These are phyloP conservation scores for Plectosphaerella cucumerina DNA, from an alignment of 2,329 filamentous ascomycete genomes.

Conservation along the genomic window DNA sequence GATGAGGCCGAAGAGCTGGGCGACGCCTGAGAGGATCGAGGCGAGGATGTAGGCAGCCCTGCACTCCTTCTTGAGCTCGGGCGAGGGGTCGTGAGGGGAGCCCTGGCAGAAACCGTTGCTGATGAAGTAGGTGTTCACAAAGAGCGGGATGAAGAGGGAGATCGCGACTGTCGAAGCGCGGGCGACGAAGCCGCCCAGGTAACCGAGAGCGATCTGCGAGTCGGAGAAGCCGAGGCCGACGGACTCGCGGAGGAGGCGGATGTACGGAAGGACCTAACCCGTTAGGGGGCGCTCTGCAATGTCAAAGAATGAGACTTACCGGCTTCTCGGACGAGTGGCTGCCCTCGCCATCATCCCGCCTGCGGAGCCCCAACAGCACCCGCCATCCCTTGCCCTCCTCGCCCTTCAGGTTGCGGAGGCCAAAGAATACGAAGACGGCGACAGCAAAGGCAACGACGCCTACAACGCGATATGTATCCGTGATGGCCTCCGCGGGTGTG, in stretches of 20 bases:
- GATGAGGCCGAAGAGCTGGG: conserved; percentile 80
- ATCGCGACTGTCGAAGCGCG: conserved; percentile 93
- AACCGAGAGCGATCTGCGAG: conserved; percentile 77
- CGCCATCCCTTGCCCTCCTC: conserved; percentile 75
- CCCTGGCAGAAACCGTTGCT: conserved; percentile 72
- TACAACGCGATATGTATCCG: conserved; percentile 85
- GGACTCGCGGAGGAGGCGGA: conserved; percentile 57
- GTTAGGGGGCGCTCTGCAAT: background rate
- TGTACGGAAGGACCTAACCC: conserved; percentile 46
- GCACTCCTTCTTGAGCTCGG: conserved; percentile 81
- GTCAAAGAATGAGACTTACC: conserved; percentile 18
- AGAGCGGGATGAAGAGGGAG: conserved; percentile 89
- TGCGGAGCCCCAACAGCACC: conserved; percentile 43
- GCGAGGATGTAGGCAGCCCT: conserved; percentile 83
- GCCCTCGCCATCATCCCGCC: conserved; percentile 15
- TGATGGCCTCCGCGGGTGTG: conserved; percentile 69
- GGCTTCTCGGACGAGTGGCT: conserved; percentile 11
- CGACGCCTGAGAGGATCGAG: conserved; percentile 81
- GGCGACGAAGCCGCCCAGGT: conserved; percentile 91
- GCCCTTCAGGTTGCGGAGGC: conserved; percentile 63
- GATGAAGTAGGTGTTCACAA: conserved; percentile 88
- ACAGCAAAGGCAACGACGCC: conserved; percentile 68
- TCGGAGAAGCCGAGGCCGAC: conserved; percentile 70
- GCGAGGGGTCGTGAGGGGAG: conserved; percentile 57
- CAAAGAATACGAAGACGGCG: conserved; percentile 71